phyloP scores from a whole-genome alignment of 768 basidiomycete genomes.

The Leccinum uliginosum region DNA sequence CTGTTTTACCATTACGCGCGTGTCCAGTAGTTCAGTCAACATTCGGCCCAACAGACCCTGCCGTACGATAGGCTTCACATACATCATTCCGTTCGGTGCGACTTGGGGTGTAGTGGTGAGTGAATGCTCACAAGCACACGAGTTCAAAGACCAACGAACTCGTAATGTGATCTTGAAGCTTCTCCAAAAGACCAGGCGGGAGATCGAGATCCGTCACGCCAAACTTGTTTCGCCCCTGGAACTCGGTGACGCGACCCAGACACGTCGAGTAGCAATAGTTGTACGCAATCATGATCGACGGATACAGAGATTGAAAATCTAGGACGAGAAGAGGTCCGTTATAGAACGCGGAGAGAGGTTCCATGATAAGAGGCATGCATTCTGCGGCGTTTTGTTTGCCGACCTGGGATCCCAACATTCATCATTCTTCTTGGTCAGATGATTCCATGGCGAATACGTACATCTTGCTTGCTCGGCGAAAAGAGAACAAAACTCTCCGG shows the following conservation, averaged over 20 bases:
- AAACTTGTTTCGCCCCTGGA: constrained; percentile 83
- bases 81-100: constrained; percentile 93
- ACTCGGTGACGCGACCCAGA: constrained; percentile 81
- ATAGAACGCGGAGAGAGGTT: constrained; percentile 91
- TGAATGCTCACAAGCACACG: background rate
- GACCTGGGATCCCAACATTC: constrained; percentile 50
- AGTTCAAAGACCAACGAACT: constrained; percentile 39
- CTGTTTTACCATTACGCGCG: constrained; percentile 96
- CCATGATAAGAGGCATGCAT: constrained; percentile 93
- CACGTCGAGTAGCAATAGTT: constrained; percentile 98
- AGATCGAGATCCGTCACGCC: constrained; percentile 75
- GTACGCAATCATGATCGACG: constrained; percentile 97
- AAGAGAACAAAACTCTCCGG: constrained; percentile 89
- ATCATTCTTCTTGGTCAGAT: background rate
- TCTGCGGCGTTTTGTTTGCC: constrained; percentile 95
- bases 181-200: constrained; percentile 61
- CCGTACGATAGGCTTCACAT: constrained; percentile 80
- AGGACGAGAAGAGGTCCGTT: constrained; percentile 88
- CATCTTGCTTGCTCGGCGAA: constrained; percentile 85
- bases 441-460: constrained; percentile 30
- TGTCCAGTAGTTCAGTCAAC: constrained; percentile 89
- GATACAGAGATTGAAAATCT: constrained; percentile 96
- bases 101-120: constrained; percentile 43
- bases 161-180: constrained; percentile 71
- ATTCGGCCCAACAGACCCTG: constrained; percentile 86